Base-by-base conservation (phyloP, 305 asterid genomes). In the Fraxinus platypoda region DNA sequence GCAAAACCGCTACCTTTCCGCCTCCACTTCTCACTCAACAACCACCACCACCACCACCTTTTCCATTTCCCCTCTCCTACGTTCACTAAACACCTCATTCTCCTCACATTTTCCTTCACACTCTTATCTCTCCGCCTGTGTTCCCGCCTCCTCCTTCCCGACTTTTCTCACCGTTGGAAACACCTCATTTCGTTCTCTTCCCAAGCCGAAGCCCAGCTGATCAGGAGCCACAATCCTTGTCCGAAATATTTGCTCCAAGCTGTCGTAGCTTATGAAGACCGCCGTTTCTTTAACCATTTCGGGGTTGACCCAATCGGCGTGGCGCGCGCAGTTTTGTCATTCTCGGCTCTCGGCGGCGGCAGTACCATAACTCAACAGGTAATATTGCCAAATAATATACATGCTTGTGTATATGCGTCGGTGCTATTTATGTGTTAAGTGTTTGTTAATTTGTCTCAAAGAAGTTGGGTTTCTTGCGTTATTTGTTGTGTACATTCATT, bases 361-460 rank as follows among this genome's bases (percentile, higher is more conserved):
- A 88, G 88, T 78, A 88, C 88, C 3, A 81, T 84, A 34, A 83
- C 84, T 8, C 85, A 84, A 72, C 88, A 83, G 88, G 89, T 88
- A 54, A 43, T 46, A 15, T 41, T 62, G 15, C 54, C 13, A 3
- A 30, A 30, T 37, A 38, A 25, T 49, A 21, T 21, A 38, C 23
- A 33, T 68, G 25, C 59, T n/a, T 68, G 54, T 78, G 79, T 34
- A n/a, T 19, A 54, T n/a, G 25, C 23, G 26, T n/a, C 25, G 26
- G 25, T 54, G 26, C 26, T 54, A n/a, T 62, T 62, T 62, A 13
- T 3, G 33, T 49, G n/a, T 15, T 4, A 68, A 1, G 3, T 85
- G 87, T 70, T 88, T 79, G 91, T 52, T 78, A n/a, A 79, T 84
- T 70, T 85, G 84, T 74, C 88, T 38, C 64, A 83, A 9, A 81